A percentile compares a stretch with the other conserved stretches of the same genome.
Evolutionary conservation across 2,329 filamentous ascomycete genomes (phyloP).

Genomic region (Boeremia exigua): DNA sequence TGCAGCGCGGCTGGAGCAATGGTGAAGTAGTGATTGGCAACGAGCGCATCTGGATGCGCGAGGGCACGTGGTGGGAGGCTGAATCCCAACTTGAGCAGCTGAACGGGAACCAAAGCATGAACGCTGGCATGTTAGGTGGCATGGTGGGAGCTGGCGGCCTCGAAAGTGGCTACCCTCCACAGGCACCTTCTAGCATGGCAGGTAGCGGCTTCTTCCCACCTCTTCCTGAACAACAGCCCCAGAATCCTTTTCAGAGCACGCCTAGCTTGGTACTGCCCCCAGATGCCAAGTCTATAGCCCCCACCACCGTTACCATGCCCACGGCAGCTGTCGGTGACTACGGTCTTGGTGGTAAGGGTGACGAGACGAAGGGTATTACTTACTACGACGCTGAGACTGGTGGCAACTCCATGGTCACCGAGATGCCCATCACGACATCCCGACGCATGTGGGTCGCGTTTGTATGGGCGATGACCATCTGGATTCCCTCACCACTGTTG

Average conservation of each 20-base stretch:
- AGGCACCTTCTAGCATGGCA: slow-evolving; percentile 55
- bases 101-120: slow-evolving; percentile 52
- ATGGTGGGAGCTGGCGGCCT: slow-evolving; percentile 65
- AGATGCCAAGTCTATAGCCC: slow-evolving; percentile 53
- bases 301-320: slow-evolving; percentile 68
- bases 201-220: slow-evolving; percentile 71
- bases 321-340: slow-evolving; percentile 73
- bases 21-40: slow-evolving; percentile 91
- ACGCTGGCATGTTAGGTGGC: slow-evolving; percentile 53
- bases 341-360: slow-evolving; percentile 84
- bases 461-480: slow-evolving; percentile 89
- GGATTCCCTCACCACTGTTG: slow-evolving; percentile 87
- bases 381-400: slow-evolving; percentile 83
- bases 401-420: slow-evolving; percentile 76
- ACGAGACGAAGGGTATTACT: slow-evolving; percentile 59
- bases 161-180: slow-evolving; percentile 74
- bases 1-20: slow-evolving; percentile 97
- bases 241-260: slow-evolving; percentile 69
- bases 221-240: slow-evolving; percentile 64
- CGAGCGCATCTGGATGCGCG: slow-evolving; percentile 94
- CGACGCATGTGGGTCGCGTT: slow-evolving; percentile 81
- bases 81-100: slow-evolving; percentile 95
- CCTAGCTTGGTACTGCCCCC: slow-evolving; percentile 52
- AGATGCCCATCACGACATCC: slow-evolving; percentile 65
- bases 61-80: slow-evolving; percentile 95